Conservation (phyloP, 176 grass and related monocot species). For the Calamus simplicifolius region DNA sequence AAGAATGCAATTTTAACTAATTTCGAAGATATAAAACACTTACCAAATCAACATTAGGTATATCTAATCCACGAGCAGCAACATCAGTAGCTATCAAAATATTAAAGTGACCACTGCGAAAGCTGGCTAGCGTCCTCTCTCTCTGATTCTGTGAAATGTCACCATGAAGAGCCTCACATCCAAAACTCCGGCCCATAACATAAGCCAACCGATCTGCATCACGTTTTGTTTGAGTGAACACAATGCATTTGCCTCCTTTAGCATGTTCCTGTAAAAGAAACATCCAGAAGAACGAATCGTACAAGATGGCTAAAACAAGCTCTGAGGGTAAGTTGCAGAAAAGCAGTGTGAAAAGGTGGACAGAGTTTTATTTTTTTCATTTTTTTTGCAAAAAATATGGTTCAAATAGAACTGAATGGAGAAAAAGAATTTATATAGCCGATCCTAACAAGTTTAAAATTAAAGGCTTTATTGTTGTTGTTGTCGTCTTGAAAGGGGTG, state of each 20-base stretch:
- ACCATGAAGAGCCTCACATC: slow-evolving; percentile 76
- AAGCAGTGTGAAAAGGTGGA: too few relatives aligned
- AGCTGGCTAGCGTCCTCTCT: slow-evolving; percentile 72
- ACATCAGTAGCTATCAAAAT: slow-evolving; percentile 91
- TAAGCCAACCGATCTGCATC: slow-evolving; percentile 80
- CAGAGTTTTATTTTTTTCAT: too few relatives aligned
- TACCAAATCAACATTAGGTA: slow-evolving; percentile 96
- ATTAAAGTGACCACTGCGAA: slow-evolving; percentile 76
- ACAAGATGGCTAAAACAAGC: too few relatives aligned
- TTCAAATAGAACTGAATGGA: too few relatives aligned
- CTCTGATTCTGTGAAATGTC: slow-evolving; percentile 96
- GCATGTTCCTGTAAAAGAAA: slow-evolving; percentile 60
- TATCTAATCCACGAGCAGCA: slow-evolving; percentile 87
- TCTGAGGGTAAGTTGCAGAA: too few relatives aligned
- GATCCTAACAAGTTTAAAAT: too few relatives aligned
- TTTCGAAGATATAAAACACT: slow-evolving; percentile 18
- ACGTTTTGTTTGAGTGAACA: slow-evolving; percentile 95
- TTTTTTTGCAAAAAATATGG: too few relatives aligned
- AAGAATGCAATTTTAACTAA: slow-evolving; percentile 13
- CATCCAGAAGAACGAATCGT: too few relatives aligned
- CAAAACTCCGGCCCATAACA: slow-evolving; percentile 73
- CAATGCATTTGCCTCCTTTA: slow-evolving; percentile 91
- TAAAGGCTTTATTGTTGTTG: too few relatives aligned
- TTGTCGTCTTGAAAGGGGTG: too few relatives aligned
- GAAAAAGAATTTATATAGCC: too few relatives aligned